Conservation (phyloP, 106 monocot genomes). For the Dendrobium catenatum region DNA sequence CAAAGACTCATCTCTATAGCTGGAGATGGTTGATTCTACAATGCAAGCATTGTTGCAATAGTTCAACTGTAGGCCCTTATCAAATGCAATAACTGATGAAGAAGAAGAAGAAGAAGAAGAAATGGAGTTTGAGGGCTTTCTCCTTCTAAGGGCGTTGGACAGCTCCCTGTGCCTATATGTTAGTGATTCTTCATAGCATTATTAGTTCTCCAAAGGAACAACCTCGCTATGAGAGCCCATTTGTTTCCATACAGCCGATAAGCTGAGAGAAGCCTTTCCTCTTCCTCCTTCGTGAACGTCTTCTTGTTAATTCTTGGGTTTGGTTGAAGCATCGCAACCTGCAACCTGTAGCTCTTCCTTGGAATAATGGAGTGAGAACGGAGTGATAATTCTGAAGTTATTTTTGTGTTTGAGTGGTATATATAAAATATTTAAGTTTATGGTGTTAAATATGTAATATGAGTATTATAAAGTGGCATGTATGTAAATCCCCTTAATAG, state of each 20-base stretch:
- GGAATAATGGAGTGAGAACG: background rate
- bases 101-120: background rate
- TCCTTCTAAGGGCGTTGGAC: slow-evolving; percentile 31
- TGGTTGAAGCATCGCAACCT: slow-evolving; percentile 90
- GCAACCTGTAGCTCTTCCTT: slow-evolving; percentile 84
- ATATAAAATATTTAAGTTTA: too few species aligned
- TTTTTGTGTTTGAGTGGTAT: too few species aligned
- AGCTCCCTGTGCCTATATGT: slow-evolving; percentile 64
- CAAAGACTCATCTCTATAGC: slow-evolving; percentile 25
- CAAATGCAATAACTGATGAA: background rate
- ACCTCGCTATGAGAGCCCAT: slow-evolving; percentile 66
- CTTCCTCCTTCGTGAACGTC: slow-evolving; percentile 76
- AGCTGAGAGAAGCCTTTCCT: slow-evolving; percentile 54
- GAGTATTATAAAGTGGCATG: too few species aligned
- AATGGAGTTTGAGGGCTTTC: slow-evolving; percentile 15
- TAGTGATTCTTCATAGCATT: slow-evolving; percentile 91
- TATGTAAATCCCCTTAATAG: too few species aligned
- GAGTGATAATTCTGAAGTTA: too few species aligned
- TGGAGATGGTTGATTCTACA: slow-evolving; percentile 40
- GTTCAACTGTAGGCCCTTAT: background rate
- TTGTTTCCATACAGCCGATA: slow-evolving; percentile 68
- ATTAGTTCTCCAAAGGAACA: slow-evolving; percentile 70
- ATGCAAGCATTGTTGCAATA: slow-evolving; percentile 22
- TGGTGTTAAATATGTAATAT: too few species aligned
- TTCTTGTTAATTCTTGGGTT: slow-evolving; percentile 74